These are phyloP conservation scores for Corinectria fuckeliana DNA, from an alignment of 2,329 filamentous ascomycete species.

Conservation along the genomic window DNA sequence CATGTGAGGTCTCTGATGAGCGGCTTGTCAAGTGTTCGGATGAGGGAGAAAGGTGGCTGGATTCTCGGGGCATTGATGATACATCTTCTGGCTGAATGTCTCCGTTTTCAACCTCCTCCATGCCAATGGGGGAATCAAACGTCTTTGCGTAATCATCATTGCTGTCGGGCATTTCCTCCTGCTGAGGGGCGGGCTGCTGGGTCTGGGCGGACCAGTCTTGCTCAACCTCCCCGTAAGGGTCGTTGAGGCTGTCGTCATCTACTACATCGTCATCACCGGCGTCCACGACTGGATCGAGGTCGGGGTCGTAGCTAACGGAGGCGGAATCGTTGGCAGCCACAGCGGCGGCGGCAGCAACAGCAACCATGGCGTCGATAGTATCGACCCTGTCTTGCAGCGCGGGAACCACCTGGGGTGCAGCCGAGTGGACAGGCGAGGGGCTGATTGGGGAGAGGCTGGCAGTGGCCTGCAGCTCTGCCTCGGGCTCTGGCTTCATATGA, in stretches of 20 bases:
- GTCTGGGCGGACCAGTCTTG: conserved; percentile 36
- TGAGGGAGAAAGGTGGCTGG: conserved; percentile 49
- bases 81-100: conserved; percentile 49
- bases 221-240: conserved; percentile 53
- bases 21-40: conserved; percentile 47
- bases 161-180: conserved; percentile 43
- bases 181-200: conserved; percentile 38
- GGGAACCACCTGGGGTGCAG: conserved; percentile 55
- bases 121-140: conserved; percentile 55
- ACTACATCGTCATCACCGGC: conserved; percentile 48
- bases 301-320: conserved; percentile 37
- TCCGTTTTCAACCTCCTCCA: conserved; percentile 45
- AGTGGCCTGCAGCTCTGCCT: conserved; percentile 55
- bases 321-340: conserved; percentile 39
- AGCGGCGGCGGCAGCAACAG: conserved; percentile 41
- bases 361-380: conserved; percentile 55
- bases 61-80: conserved; percentile 52
- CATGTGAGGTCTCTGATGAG: conserved; percentile 41
- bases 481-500: conserved; percentile 56
- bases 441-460: conserved; percentile 61
- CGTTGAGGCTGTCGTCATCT: conserved; percentile 57
- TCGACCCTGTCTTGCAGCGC: conserved; percentile 61
- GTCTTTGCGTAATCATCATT: conserved; percentile 59
- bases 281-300: conserved; percentile 43
- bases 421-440: conserved; percentile 55